Evolutionary conservation across 495 filamentous ascomycete genomes (phyloP).

Genomic region (Staphylotrichum longicolle): DNA sequence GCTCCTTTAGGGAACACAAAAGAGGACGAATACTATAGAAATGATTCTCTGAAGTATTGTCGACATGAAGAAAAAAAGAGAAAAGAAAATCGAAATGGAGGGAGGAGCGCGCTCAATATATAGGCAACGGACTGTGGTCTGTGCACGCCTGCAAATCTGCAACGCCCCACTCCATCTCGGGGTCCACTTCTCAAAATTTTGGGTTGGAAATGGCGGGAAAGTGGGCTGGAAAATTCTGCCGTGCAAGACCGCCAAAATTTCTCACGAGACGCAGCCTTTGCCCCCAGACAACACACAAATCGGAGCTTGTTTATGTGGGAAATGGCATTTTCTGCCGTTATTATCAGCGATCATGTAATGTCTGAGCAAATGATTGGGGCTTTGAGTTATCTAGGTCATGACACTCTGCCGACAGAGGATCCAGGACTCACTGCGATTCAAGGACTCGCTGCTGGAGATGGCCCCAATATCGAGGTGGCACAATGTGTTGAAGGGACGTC

Average conservation of each 20-base stretch:
- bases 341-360: no score
- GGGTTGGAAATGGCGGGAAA: neutral
- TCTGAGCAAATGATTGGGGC: no score
- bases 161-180: slow-evolving; percentile 6
- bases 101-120: slow-evolving; percentile 28
- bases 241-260: slow-evolving; percentile 37
- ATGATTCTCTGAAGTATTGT: slow-evolving; percentile 82
- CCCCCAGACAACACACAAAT: neutral
- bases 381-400: no score
- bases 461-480: no score
- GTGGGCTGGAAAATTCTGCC: slow-evolving; percentile 36
- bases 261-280: neutral
- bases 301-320: neutral
- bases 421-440: no score
- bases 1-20: slow-evolving; percentile 74
- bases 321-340: neutral
- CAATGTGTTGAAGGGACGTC: no score
- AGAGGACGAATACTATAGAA: slow-evolving; percentile 83
- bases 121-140: slow-evolving; percentile 37
- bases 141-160: slow-evolving; percentile 44
- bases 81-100: slow-evolving; percentile 30
- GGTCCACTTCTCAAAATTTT: slow-evolving; percentile 1
- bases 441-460: no score
- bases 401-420: no score
- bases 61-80: slow-evolving; percentile 51